These are phyloP conservation scores for Termitomyces sp. DNA, from an alignment of 768 basidiomycete genomes.

Conservation along the genomic window DNA sequence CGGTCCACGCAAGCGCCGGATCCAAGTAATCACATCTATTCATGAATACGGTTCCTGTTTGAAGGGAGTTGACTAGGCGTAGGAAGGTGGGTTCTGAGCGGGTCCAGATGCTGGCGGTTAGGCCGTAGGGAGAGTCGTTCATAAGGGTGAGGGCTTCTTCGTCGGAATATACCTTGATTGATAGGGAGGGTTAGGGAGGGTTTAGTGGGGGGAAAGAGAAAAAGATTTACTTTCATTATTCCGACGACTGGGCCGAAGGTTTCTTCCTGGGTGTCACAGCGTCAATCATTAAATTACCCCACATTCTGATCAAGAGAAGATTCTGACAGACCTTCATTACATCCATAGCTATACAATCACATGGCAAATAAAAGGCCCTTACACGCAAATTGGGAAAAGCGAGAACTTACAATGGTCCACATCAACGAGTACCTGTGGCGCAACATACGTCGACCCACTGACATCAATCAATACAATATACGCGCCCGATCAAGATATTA, in stretches of 20 bases:
- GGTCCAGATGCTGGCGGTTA: slow-evolving; percentile 96
- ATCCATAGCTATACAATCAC: slow-evolving; percentile 77
- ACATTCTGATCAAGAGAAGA: background rate
- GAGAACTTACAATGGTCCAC: slow-evolving; percentile 77
- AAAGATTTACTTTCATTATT: slow-evolving; percentile 77
- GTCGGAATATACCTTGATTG: slow-evolving; percentile 66
- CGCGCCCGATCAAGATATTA: background rate
- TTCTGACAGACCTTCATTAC: slow-evolving; percentile 70
- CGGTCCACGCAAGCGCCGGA: slow-evolving; percentile 92
- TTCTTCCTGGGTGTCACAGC: slow-evolving; percentile 52
- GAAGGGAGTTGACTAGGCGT: slow-evolving; percentile 62
- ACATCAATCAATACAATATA: too few species aligned
- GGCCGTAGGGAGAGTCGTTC: slow-evolving; percentile 95
- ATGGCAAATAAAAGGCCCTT: too few species aligned
- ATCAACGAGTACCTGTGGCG: slow-evolving; percentile 85
- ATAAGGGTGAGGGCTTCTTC: slow-evolving; percentile 87
- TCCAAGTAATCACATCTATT: slow-evolving; percentile 93
- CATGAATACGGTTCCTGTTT: slow-evolving; percentile 91
- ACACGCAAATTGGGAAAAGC: background rate
- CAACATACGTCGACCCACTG: slow-evolving; percentile 84
- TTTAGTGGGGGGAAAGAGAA: background rate
- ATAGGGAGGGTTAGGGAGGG: background rate
- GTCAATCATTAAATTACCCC: background rate
- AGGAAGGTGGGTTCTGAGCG: slow-evolving; percentile 52
- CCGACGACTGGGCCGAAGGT: slow-evolving; percentile 94